Base-by-base conservation (phyloP, 441 rosid genomes). In the Gossypium schwendimanii region DNA sequence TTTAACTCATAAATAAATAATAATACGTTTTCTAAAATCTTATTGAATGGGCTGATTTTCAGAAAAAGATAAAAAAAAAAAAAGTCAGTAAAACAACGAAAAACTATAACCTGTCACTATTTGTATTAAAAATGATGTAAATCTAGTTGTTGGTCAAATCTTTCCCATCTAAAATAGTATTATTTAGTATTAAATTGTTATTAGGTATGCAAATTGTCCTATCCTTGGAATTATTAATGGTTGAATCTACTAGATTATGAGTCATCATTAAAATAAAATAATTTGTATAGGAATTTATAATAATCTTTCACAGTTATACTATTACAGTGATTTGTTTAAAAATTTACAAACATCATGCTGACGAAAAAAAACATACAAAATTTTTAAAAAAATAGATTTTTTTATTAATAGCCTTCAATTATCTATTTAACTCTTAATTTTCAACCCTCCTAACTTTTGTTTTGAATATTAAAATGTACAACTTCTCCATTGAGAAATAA, bases 401-500 rank as follows among this genome's bases (percentile, higher is more conserved):
- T 45, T 28, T 2, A 14, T 63, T 10, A 74, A 18, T 36, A 63
- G 36, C 52, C 71, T 63, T 52, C 5, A 6, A 15, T 60, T 8
- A 24, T 2, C 28, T 15, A 0, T 6, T 49, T 2, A 0, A 64
- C 0, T 28, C 6, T 6, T 2, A 33, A 31, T 18, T 71, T 31
- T 73, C 7, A 47, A 78, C 77, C 70, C 68, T 80, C 20, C 70
- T 83, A 72, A 87, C 87, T 82, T 82, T 84, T 41, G 90, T 89
- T 79, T 76, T 82, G 71, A 89, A 89, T 39, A 89, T 79, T 70
- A 87, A 77, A 69, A 87, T 57, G 63, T 78, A 80, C 55, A 84
- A 80, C 69, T 86, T 84, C 75, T 89, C 93, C 84, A 89, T 83
- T 6, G 88, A 83, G 71, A 89, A 89, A 60, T 89, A 89, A 39